These are phyloP conservation scores for Volvox africanus DNA, from an alignment of 139 green algal genomes.

Conservation along the genomic window DNA sequence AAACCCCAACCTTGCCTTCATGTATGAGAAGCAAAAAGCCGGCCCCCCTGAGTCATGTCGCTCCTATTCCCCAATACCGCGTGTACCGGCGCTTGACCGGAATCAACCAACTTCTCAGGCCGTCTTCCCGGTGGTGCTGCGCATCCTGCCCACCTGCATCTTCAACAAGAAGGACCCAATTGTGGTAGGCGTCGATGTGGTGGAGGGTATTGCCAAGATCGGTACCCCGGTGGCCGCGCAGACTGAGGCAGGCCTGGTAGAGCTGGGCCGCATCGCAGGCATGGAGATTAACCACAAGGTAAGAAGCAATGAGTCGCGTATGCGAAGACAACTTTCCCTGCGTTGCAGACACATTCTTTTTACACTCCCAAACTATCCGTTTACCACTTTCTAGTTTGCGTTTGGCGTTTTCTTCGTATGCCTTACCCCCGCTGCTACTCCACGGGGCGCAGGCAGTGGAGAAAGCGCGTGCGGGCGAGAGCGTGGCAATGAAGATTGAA, in stretches of 20 bases:
- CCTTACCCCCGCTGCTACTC: background rate
- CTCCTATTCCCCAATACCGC: too few relatives aligned
- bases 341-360: too few relatives aligned
- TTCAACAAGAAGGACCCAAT: slow-evolving; percentile 99
- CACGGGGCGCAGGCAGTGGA: slow-evolving; percentile 71
- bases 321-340: too few relatives aligned
- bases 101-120: background rate
- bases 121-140: slow-evolving; percentile 48
- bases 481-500: slow-evolving; percentile 98
- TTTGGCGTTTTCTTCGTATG: background rate
- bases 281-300: slow-evolving; percentile 97
- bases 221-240: slow-evolving; percentile 82
- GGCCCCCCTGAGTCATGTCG: too few relatives aligned
- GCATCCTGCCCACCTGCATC: slow-evolving; percentile 94
- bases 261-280: slow-evolving; percentile 92
- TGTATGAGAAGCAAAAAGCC: too few relatives aligned
- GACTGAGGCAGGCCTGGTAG: slow-evolving; percentile 89
- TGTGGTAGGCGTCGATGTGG: slow-evolving; percentile 90
- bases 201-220: slow-evolving; percentile 70
- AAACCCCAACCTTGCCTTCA: too few relatives aligned
- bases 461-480: slow-evolving; percentile 82
- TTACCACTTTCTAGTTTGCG: too few relatives aligned
- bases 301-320: background rate
- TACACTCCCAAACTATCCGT: too few relatives aligned
- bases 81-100: too few relatives aligned